Conservation (phyloP, 805 yeast genomes). For the Metschnikowia aberdeeniae region DNA sequence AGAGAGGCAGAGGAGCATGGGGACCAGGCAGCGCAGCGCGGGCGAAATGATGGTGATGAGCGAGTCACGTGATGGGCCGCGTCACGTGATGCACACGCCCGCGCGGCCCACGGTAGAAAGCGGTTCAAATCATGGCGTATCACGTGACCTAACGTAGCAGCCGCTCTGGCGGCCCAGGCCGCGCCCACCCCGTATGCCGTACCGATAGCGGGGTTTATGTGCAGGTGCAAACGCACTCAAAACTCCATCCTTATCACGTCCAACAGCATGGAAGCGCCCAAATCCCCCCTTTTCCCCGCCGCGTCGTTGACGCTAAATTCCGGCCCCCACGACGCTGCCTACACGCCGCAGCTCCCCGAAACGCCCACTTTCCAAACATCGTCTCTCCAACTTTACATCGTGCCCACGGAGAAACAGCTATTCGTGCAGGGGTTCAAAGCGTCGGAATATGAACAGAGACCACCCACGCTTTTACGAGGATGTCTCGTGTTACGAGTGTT, state of each 20-base stretch:
- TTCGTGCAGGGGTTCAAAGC: constrained; percentile 79
- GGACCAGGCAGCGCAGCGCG: background rate
- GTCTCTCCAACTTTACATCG: constrained; percentile 64
- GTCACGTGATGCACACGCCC: too few relatives aligned
- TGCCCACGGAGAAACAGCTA: constrained; percentile 74
- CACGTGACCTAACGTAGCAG: too few relatives aligned
- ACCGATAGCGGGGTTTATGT: background rate
- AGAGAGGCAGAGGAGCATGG: background rate
- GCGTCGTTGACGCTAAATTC: constrained; percentile 16
- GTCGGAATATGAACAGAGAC: constrained; percentile 57
- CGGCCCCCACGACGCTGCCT: constrained; percentile 4
- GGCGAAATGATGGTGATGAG: too few relatives aligned
- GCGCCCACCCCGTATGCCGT: too few relatives aligned
- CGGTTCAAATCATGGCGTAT: too few relatives aligned
- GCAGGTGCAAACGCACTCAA: background rate
- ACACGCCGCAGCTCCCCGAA: constrained; percentile 44
- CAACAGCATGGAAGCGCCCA: background rate
- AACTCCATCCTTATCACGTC: background rate
- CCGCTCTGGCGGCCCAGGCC: too few relatives aligned
- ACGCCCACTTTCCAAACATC: constrained; percentile 59
- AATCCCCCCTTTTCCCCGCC: constrained; percentile 26
- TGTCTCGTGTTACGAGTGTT: constrained; percentile 63
- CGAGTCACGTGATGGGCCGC: too few relatives aligned
- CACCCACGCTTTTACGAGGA: constrained; percentile 82
- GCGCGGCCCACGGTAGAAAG: too few relatives aligned